These are phyloP conservation scores for Heliocybe sulcata DNA, from an alignment of 1,284 basidiomycete species.

Conservation along the genomic window DNA sequence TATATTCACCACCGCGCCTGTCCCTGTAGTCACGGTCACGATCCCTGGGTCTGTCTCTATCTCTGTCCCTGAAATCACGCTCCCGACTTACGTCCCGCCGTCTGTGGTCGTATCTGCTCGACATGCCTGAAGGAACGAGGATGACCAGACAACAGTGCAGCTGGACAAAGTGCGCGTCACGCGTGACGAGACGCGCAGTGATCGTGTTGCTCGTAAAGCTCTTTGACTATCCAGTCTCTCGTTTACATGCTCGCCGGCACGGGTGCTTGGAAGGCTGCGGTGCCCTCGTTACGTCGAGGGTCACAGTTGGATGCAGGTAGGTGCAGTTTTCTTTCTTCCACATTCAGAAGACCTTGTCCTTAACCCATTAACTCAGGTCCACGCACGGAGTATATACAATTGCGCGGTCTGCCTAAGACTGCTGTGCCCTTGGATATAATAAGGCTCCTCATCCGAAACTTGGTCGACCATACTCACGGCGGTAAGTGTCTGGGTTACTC, in stretches of 20 bases:
- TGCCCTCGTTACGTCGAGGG: too few relatives aligned
- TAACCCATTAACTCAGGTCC: not conserved
- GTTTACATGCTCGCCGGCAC: too few relatives aligned
- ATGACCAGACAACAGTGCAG: not conserved
- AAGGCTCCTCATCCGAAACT: constrained; percentile 36
- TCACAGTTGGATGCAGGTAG: not conserved
- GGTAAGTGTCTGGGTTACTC: constrained; percentile 35
- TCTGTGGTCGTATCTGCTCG: constrained; percentile 45
- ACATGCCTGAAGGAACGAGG: constrained; percentile 26
- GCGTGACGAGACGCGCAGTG: too few relatives aligned
- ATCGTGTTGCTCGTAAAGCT: too few relatives aligned
- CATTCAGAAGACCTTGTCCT: not conserved
- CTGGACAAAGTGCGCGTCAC: not conserved
- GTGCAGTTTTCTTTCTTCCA: constrained; percentile 2
- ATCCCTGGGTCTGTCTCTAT: constrained; percentile 12
- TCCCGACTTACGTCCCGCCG: constrained; percentile 67
- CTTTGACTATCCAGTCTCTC: too few relatives aligned
- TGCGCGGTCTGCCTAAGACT: constrained; percentile 42
- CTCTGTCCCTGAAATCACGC: constrained; percentile 38
- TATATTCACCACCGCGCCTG: constrained; percentile 26
- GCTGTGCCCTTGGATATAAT: constrained; percentile 49
- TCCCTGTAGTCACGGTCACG: constrained; percentile 29
- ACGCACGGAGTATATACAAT: constrained; percentile 25
- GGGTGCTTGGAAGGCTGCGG: too few relatives aligned
- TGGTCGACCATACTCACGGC: constrained; percentile 43